phyloP scores from a whole-genome alignment of 768 basidiomycete species.

The Lepiota brunneoincarnata region DNA sequence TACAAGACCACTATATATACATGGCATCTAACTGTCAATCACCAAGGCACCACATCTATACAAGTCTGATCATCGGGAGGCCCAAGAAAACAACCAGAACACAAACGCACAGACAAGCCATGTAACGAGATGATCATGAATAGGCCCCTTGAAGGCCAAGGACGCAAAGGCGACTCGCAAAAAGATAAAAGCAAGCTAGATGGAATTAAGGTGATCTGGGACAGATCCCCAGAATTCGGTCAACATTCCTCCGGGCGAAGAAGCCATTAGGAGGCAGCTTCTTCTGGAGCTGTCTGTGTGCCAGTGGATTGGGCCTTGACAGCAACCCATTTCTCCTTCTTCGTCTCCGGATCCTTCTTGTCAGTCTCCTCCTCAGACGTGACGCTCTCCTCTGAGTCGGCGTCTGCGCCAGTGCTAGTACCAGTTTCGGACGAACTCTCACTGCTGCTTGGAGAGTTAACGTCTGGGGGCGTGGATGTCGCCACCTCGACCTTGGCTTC shows the following conservation, averaged over 20 bases:
- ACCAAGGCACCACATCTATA: constrained; percentile 10
- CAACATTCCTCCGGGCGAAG: background rate
- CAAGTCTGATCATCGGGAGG: constrained; percentile 11
- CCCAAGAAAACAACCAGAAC: constrained; percentile 9
- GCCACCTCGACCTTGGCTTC: constrained; percentile 48
- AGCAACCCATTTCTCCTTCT: constrained; percentile 75
- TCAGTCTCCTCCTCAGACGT: constrained; percentile 72
- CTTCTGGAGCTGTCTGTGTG: constrained; percentile 7
- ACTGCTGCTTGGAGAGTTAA: constrained; percentile 23
- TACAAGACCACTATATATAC: constrained; percentile 2
- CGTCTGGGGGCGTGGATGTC: constrained; percentile 26
- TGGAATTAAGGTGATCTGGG: background rate
- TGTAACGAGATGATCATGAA: background rate
- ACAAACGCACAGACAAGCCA: constrained; percentile 8
- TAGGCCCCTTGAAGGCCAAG: background rate
- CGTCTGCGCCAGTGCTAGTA: constrained; percentile 59
- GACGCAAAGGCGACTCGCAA: background rate
- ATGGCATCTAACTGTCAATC: background rate
- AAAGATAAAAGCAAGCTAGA: background rate
- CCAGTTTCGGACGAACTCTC: constrained; percentile 63
- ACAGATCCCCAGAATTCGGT: background rate
- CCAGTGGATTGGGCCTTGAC: constrained; percentile 50
- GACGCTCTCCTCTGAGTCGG: constrained; percentile 73
- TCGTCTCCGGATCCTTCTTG: constrained; percentile 32
- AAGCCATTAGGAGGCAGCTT: constrained; percentile 1